Evolutionary conservation across 2,329 filamentous ascomycete genomes (phyloP).

Genomic region (Penicillium corylophilum): DNA sequence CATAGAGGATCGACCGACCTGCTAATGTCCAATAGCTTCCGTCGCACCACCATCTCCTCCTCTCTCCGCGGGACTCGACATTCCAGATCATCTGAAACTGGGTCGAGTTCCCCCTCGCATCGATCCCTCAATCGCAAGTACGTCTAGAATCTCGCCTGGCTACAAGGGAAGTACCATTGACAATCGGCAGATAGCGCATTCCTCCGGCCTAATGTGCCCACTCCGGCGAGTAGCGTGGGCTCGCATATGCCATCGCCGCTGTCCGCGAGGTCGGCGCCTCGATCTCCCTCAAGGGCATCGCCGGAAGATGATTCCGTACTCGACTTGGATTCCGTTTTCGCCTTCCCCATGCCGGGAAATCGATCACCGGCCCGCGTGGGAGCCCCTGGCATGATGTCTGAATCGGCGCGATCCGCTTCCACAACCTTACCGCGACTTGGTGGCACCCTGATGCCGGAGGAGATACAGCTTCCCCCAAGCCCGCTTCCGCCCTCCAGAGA

Average conservation of each 20-base stretch:
- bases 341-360: constrained; percentile 49
- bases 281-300: constrained; percentile 43
- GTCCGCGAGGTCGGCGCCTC: constrained; percentile 52
- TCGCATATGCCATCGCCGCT: constrained; percentile 65
- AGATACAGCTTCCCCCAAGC: constrained; percentile 21
- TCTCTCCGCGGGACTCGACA: constrained; percentile 27
- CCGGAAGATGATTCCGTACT: constrained; percentile 45
- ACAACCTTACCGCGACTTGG: constrained; percentile 17
- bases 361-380: constrained; percentile 24
- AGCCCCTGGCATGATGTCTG: constrained; percentile 22
- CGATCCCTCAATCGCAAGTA: constrained; percentile 60
- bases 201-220: constrained; percentile 58
- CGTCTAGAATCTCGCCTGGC: constrained; percentile 27
- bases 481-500: constrained; percentile 18
- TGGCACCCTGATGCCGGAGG: constrained; percentile 15
- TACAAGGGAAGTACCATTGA: constrained; percentile 8
- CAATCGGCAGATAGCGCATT: constrained; percentile 38
- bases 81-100: constrained; percentile 36
- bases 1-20: not conserved
- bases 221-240: constrained; percentile 62
- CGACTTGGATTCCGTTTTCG: constrained; percentile 54
- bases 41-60: constrained; percentile 27
- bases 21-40: constrained; percentile 5
- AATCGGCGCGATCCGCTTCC: constrained; percentile 22
- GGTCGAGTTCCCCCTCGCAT: constrained; percentile 55